Conservation (phyloP, 75 land plant genomes). For the Pinus taeda region DNA sequence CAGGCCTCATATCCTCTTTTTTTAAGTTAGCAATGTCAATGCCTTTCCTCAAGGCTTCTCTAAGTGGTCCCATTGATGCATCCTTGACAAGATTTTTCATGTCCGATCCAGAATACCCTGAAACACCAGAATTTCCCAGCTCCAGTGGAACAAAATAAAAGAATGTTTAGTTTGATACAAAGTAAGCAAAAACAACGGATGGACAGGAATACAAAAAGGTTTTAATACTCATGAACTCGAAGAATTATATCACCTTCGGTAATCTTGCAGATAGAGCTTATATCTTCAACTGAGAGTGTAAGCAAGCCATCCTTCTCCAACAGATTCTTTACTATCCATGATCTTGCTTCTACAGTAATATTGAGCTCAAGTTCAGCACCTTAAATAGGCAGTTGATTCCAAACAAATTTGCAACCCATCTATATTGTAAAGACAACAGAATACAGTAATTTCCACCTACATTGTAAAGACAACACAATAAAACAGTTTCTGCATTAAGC, state of each 20-base stretch:
- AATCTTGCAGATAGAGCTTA: conserved; percentile 58
- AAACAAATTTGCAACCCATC: neutral
- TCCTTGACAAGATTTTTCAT: conserved; percentile 98
- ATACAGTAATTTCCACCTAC: neutral
- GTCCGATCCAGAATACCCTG: conserved; percentile 98
- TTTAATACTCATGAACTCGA: neutral
- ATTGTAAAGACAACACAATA: too few species aligned
- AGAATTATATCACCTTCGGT: conserved; percentile 65
- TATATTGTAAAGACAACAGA: neutral
- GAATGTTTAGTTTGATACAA: neutral
- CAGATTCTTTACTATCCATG: conserved; percentile 89
- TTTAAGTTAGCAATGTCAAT: conserved; percentile 76
- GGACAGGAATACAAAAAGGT: neutral
- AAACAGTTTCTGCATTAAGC: neutral
- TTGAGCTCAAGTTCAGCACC: neutral
- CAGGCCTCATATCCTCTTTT: conserved; percentile 88
- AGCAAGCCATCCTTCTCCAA: conserved; percentile 90
- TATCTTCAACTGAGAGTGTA: conserved; percentile 74
- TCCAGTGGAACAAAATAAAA: neutral
- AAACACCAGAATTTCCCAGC: conserved; percentile 4
- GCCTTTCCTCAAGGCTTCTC: conserved; percentile 85
- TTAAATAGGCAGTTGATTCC: neutral
- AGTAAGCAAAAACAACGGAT: neutral
- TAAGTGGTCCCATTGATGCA: conserved; percentile 97
- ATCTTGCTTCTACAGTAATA: conserved; percentile 77